phyloP scores from a whole-genome alignment of 352 stramenopile genomes.

The Phytopythium litorale region DNA sequence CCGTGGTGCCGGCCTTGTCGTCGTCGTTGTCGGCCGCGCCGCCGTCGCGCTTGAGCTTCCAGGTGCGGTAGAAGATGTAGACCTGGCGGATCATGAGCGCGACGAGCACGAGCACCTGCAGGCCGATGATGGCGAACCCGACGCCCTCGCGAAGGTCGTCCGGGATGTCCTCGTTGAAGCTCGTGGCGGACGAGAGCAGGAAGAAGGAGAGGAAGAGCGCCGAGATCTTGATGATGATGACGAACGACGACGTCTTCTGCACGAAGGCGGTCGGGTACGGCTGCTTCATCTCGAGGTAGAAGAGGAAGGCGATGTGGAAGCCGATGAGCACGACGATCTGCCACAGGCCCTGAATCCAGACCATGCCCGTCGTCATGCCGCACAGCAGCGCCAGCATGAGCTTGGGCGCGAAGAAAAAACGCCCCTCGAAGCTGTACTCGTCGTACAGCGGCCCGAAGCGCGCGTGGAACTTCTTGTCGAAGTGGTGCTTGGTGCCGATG shows the following conservation, averaged over 20 bases:
- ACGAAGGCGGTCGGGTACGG: conserved; percentile 80
- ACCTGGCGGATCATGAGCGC: conserved; percentile 80
- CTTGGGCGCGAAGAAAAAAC: conserved; percentile 87
- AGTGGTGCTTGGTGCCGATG: conserved; percentile 79
- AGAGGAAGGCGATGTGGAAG: conserved; percentile 74
- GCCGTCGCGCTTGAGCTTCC: conserved; percentile 67
- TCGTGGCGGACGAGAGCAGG: conserved; percentile 65
- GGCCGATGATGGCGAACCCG: conserved; percentile 73
- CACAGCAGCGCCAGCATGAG: conserved; percentile 69
- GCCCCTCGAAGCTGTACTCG: conserved; percentile 83
- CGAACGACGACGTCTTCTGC: conserved; percentile 82
- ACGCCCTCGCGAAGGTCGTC: conserved; percentile 71
- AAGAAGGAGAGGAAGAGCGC: conserved; percentile 81
- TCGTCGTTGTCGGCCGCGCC: conserved; percentile 51
- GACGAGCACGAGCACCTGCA: conserved; percentile 78
- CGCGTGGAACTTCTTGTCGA: conserved; percentile 78
- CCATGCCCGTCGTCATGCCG: conserved; percentile 78
- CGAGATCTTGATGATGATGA: conserved; percentile 90
- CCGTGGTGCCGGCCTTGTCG: conserved; percentile 35
- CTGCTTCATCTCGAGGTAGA: conserved; percentile 83
- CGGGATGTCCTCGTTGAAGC: conserved; percentile 62
- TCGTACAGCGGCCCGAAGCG: conserved; percentile 84
- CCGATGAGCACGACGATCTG: conserved; percentile 74
- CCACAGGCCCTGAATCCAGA: conserved; percentile 68
- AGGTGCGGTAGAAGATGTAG: conserved; percentile 87